Percentiles rank a stretch among this genome's conserved stretches.
phyloP scores from a whole-genome alignment of 352 stramenopile species.

The Pythium coloratum region DNA sequence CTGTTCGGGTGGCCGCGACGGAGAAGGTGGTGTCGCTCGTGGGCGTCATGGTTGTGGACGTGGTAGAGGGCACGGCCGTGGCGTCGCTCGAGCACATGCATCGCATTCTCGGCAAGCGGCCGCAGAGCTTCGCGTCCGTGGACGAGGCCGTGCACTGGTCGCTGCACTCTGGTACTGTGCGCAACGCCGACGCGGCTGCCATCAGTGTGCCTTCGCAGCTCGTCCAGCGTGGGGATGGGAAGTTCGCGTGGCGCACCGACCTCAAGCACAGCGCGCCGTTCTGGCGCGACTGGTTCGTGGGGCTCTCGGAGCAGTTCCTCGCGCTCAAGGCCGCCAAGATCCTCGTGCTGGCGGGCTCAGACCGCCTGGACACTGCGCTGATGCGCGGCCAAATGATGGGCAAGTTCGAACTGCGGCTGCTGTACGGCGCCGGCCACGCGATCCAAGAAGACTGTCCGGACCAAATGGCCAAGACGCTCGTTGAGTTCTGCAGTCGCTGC shows the following conservation, averaged over 20 bases:
- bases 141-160: slow-evolving; percentile 83
- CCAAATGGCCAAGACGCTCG: slow-evolving; percentile 63
- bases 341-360: slow-evolving; percentile 80
- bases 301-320: slow-evolving; percentile 87
- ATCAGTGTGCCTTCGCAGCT: slow-evolving; percentile 86
- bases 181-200: slow-evolving; percentile 68
- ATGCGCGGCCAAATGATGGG: slow-evolving; percentile 91
- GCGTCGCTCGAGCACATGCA: slow-evolving; percentile 87
- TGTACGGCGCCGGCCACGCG: slow-evolving; percentile 87
- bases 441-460: slow-evolving; percentile 88
- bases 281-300: slow-evolving; percentile 87
- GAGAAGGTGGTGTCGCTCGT: slow-evolving; percentile 60
- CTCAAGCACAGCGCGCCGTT: slow-evolving; percentile 69
- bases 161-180: slow-evolving; percentile 69
- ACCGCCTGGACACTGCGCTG: slow-evolving; percentile 85
- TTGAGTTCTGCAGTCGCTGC: slow-evolving; percentile 64
- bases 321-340: slow-evolving; percentile 74
- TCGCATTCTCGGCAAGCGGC: slow-evolving; percentile 70
- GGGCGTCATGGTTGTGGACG: slow-evolving; percentile 88
- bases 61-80: slow-evolving; percentile 86
- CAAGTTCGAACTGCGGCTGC: slow-evolving; percentile 86
- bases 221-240: slow-evolving; percentile 42
- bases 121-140: slow-evolving; percentile 57
- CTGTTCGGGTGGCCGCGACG: slow-evolving; percentile 67
- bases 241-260: slow-evolving; percentile 76